Conservation (phyloP, 331 rosid genomes). For the Erythrophleum ivorense region DNA sequence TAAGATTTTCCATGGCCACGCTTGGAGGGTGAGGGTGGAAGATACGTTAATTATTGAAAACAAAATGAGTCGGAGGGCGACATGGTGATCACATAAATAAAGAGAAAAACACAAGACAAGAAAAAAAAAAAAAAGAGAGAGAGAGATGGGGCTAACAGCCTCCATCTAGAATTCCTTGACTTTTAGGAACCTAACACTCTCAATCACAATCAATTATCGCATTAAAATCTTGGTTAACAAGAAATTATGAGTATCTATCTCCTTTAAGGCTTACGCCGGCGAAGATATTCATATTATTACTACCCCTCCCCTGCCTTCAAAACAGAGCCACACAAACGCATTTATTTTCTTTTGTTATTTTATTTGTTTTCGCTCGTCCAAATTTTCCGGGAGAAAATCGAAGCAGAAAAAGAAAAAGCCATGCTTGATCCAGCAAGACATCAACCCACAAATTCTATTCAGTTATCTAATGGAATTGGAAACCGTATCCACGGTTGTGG, state of each 20-base stretch:
- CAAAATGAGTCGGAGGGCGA: background rate
- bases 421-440: constrained; percentile 48
- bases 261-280: constrained; percentile 14
- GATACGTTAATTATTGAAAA: constrained; percentile 5
- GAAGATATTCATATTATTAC: constrained; percentile 17
- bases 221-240: constrained; percentile 50
- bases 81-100: background rate
- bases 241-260: constrained; percentile 39
- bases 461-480: constrained; percentile 24
- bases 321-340: constrained; percentile 25
- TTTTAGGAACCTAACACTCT: constrained; percentile 36
- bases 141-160: background rate
- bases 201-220: constrained; percentile 14
- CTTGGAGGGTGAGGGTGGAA: constrained; percentile 13
- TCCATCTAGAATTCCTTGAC: constrained; percentile 72
- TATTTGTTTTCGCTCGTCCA: background rate
- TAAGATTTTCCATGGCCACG: background rate
- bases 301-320: constrained; percentile 38
- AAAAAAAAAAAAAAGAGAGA: background rate
- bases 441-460: constrained; percentile 48
- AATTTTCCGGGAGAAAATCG: background rate
- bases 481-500: background rate
- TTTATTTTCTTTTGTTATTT: background rate
- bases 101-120: background rate
- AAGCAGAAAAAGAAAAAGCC: constrained; percentile 6